Base-by-base conservation (phyloP, 225 moss, liverwort and hornwort genomes). In the Sphagnum contortum region DNA sequence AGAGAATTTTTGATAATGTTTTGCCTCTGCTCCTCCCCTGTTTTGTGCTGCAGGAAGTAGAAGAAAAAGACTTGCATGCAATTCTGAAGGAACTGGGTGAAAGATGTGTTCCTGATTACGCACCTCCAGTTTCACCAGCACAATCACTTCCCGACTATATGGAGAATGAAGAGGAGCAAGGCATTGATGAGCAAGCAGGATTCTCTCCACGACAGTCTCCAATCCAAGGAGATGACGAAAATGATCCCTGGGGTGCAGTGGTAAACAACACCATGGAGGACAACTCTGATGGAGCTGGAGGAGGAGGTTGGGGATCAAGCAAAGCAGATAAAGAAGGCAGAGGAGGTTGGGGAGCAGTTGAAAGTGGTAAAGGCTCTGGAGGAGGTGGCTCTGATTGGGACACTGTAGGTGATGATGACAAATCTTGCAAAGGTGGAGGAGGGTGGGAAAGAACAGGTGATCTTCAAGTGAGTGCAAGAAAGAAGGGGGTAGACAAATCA, bases 91-190 rank as follows among this genome's bases (percentile, higher is more conserved):
- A 80, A 45, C 68, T 84, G 58, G 75, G 80, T 49, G 77, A 54
- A n/a, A 75, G 78, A 64, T 84, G 84, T 55, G 77, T 84, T 48
- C 84, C 84, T 12, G 84, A 84, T 69, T 66, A 57, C 69, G 48
- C 71, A 3, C 55, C 75, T 54, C 74, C 84, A 6, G 63, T 57
- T 44, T 78, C 80, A 52, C 75, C 80, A 4, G 66, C 68, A 62
- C 75, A 66, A 63, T 66, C 68, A 8, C 50, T 78, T 48, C 84
- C 84, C 63, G 71, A 68, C 51, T 53, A 66, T 29, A 57, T 56
- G 44, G 11, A 64, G 64, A 57, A 45, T 52, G 60, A 46, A 68
- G 51, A 58, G 64, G 64, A 68, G 48, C 29, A 3, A 64, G 73
- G 71, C 47, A 13, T 62, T 5, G 75, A 80, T 49, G 74, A 72